These are phyloP conservation scores for Cerioporus squamosus DNA, from an alignment of 1,284 basidiomycete genomes.

Conservation along the genomic window DNA sequence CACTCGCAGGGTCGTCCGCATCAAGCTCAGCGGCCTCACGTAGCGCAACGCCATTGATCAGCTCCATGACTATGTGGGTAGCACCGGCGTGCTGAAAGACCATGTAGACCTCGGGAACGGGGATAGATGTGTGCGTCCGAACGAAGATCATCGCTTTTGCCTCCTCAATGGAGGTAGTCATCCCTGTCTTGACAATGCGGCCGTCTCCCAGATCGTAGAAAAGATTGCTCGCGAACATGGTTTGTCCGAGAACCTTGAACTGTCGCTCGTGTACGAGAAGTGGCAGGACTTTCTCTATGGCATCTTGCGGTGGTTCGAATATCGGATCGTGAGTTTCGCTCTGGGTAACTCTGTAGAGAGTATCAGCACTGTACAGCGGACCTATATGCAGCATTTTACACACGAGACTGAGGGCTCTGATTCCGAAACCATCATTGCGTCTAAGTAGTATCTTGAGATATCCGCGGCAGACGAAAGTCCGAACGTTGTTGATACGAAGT, in stretches of 20 bases:
- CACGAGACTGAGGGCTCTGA: too few species aligned
- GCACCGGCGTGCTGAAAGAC: background rate
- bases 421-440: too few species aligned
- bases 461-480: too few species aligned
- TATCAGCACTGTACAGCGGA: too few species aligned
- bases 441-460: too few species aligned
- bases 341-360: too few species aligned
- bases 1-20: too few species aligned
- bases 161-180: background rate
- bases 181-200: background rate
- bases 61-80: background rate
- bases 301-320: background rate
- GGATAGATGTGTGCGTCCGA: background rate
- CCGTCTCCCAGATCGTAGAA: constrained; percentile 1
- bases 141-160: background rate
- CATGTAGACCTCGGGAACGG: background rate
- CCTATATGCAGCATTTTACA: too few species aligned
- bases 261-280: background rate
- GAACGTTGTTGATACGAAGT: too few species aligned
- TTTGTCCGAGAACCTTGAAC: background rate
- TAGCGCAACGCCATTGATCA: too few species aligned
- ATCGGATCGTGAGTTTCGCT: background rate
- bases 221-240: background rate
- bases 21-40: too few species aligned
- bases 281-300: background rate